phyloP scores from a whole-genome alignment of 148 eudicot genomes.

The Silene uniflora region DNA sequence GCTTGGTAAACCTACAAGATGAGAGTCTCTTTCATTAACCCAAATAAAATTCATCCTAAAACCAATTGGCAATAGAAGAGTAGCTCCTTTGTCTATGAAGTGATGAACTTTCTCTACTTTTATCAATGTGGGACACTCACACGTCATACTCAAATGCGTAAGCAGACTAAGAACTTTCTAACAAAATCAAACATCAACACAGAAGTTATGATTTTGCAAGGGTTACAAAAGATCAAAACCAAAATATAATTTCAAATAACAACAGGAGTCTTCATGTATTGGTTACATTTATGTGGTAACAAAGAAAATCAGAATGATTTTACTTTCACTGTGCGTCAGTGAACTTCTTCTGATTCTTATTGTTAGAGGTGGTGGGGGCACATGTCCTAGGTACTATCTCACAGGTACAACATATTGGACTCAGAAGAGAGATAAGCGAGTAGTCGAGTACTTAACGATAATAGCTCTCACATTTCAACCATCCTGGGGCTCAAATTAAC shows the following conservation, averaged over 20 bases:
- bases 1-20: neutral
- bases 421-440: neutral
- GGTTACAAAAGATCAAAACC: neutral
- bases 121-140: neutral
- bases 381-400: neutral
- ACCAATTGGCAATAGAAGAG: neutral
- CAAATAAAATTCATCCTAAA: neutral
- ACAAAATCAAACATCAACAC: neutral
- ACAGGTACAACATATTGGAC: neutral
- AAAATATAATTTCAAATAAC: neutral
- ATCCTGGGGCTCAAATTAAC: neutral
- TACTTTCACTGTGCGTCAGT: neutral
- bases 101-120: neutral
- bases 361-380: neutral
- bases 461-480: neutral
- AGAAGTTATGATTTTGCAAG: neutral
- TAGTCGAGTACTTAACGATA: neutral
- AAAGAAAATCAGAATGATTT: neutral
- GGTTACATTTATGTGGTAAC: neutral
- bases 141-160: neutral
- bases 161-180: too few species aligned
- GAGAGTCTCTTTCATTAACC: neutral
- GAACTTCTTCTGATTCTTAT: neutral
- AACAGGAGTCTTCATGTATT: neutral
- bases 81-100: neutral